Base-by-base conservation (phyloP, 2,329 filamentous ascomycete genomes). In the Penicillium sp. region DNA sequence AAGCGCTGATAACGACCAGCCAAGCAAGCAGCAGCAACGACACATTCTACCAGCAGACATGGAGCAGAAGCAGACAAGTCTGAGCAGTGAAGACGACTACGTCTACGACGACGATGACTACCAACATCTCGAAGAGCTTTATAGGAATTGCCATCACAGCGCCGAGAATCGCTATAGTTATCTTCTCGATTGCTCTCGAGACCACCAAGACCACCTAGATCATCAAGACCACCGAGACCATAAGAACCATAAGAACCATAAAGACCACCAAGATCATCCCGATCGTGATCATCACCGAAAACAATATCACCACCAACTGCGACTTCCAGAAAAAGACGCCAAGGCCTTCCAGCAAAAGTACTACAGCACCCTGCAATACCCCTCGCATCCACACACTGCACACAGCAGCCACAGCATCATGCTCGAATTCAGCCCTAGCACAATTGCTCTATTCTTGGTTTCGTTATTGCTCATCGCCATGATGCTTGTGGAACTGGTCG, bases 111-210 rank as follows among this genome's bases (percentile, higher is more conserved):
- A 28, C n/a, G 26, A 49, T 14, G 48, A 24, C 16, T 43, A 55
- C 16, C 52, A 51, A 35, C 35, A 51, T 33, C 38, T 54, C 56
- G 38, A 54, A 42, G 50, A 46, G 23, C 47, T 58, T 6, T 58
- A 55, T 42, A 26, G 52, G n/a, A 53, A 55, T n/a, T 58, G 56
- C n/a, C 52, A 58, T 20, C 28, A 54, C 42, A 58, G 52, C 24
- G 30, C 40, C 4, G 47, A 18, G 18, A 58, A 49, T 47, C 52
- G 52, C 9, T 58, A 55, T 38, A 53, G 52, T 14, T 48, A 58
- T 40, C 56, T 58, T 24, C 23, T 58, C 42, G 33, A 58, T 23
- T 53, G 52, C 42, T 40, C 47, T 5, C 33, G 28, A 14, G 51
- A 50, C 6, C 21, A 28, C 1, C 23, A 49, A 16, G 51, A 50